phyloP scores from a whole-genome alignment of 2,329 filamentous ascomycete genomes.

The Phyllosticta ampelicida region DNA sequence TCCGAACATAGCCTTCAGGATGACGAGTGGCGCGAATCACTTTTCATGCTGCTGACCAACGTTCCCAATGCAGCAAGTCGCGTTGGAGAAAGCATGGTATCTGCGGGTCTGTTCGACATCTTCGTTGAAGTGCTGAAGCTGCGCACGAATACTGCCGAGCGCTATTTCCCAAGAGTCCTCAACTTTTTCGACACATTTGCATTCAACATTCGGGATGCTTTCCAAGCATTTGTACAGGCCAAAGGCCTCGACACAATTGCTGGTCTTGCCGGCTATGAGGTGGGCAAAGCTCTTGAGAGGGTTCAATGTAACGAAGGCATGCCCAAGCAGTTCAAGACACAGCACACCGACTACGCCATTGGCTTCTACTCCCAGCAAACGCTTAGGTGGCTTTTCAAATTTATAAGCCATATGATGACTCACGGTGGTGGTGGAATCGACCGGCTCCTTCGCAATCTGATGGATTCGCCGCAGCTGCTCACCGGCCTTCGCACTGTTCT shows the following conservation, averaged over 20 bases:
- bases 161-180: constrained; percentile 73
- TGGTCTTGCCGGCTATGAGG: constrained; percentile 72
- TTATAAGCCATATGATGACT: constrained; percentile 90
- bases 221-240: constrained; percentile 69
- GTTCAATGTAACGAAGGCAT: constrained; percentile 64
- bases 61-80: constrained; percentile 59
- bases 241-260: constrained; percentile 84
- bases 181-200: constrained; percentile 83
- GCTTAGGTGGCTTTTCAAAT: constrained; percentile 87
- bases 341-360: constrained; percentile 83
- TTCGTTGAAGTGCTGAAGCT: constrained; percentile 80
- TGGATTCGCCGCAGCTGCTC: constrained; percentile 81
- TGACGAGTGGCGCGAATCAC: constrained; percentile 81
- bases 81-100: constrained; percentile 72
- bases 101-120: constrained; percentile 80
- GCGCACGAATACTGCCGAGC: constrained; percentile 69
- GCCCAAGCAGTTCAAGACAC: constrained; percentile 59
- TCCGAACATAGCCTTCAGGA: constrained; percentile 28
- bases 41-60: constrained; percentile 79
- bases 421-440: constrained; percentile 76
- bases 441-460: constrained; percentile 79
- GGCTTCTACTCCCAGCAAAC: constrained; percentile 90
- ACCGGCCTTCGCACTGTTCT: constrained; percentile 71
- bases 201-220: constrained; percentile 73
- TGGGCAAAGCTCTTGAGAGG: constrained; percentile 55